These are phyloP conservation scores for Gastrodia elata DNA, from an alignment of 106 monocot species.

Conservation along the genomic window DNA sequence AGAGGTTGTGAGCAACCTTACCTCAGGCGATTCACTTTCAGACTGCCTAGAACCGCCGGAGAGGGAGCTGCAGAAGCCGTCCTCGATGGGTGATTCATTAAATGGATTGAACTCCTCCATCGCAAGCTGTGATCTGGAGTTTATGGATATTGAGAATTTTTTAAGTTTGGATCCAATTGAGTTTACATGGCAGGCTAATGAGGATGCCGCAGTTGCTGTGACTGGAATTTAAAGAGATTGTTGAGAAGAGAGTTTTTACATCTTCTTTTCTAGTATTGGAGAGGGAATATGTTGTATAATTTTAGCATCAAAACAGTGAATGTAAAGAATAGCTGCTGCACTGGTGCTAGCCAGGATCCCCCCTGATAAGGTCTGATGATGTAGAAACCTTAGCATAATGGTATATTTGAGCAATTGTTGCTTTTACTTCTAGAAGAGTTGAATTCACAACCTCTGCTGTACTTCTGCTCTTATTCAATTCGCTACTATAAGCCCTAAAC, in stretches of 20 bases:
- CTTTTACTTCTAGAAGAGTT: not conserved
- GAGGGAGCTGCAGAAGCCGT: not conserved
- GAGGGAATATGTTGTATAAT: not conserved
- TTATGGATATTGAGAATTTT: not conserved
- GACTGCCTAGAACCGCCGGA: not conserved
- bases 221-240: not conserved
- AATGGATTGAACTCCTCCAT: not conserved
- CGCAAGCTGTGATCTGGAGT: not conserved
- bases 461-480: no score
- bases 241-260: not conserved
- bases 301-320: not conserved
- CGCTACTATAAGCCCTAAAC: not conserved
- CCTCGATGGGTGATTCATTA: not conserved
- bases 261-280: not conserved
- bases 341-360: not conserved
- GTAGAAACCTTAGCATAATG: not conserved
- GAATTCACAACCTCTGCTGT: not conserved
- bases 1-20: slow-evolving; percentile 3
- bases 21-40: not conserved
- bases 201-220: not conserved
- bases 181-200: not conserved
- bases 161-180: not conserved
- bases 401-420: not conserved
- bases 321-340: not conserved
- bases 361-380: not conserved